Evolutionary conservation across 805 yeast genomes (phyloP).

Genomic region (Lipomyces spencermartinsiae): DNA sequence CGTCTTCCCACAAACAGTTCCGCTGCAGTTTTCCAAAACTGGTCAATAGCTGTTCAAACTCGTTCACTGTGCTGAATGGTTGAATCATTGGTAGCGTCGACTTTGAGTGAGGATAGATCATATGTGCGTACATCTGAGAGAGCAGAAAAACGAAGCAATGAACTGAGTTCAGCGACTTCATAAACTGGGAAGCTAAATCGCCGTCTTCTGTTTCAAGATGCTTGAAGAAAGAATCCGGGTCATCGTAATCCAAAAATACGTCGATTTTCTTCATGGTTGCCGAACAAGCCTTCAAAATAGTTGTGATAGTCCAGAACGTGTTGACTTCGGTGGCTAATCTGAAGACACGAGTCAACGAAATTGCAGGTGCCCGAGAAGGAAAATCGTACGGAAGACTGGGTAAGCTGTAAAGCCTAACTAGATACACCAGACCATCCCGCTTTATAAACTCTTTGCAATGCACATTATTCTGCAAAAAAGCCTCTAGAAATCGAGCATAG

Average conservation of each 20-base stretch:
- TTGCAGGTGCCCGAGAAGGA: constrained; percentile 40
- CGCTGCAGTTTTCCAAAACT: constrained; percentile 42
- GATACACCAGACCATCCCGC: constrained; percentile 38
- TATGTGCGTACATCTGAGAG: constrained; percentile 33
- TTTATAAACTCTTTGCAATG: constrained; percentile 43
- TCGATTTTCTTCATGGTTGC: constrained; percentile 18
- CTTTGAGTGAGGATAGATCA: constrained; percentile 34
- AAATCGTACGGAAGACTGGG: constrained; percentile 46
- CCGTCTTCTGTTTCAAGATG: constrained; percentile 20
- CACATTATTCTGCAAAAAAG: constrained; percentile 43
- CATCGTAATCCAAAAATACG: constrained; percentile 24
- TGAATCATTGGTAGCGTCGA: constrained; percentile 35
- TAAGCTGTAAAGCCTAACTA: constrained; percentile 40
- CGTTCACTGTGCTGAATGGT: constrained; percentile 29
- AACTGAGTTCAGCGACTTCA: constrained; percentile 27
- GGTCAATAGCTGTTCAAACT: constrained; percentile 30
- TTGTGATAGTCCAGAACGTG: constrained; percentile 13
- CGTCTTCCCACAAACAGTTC: constrained; percentile 43
- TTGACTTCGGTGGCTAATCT: constrained; percentile 25
- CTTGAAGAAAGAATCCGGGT: constrained; percentile 22
- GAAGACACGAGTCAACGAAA: constrained; percentile 27
- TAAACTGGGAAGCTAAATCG: constrained; percentile 18
- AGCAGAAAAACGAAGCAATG: constrained; percentile 34
- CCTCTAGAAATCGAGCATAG: constrained; percentile 42
- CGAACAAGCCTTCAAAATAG: constrained; percentile 19